A percentile compares a stretch with the other conserved stretches of the same genome.
These are phyloP conservation scores for Volvox africanus DNA, from an alignment of 139 green algal species.

Conservation along the genomic window DNA sequence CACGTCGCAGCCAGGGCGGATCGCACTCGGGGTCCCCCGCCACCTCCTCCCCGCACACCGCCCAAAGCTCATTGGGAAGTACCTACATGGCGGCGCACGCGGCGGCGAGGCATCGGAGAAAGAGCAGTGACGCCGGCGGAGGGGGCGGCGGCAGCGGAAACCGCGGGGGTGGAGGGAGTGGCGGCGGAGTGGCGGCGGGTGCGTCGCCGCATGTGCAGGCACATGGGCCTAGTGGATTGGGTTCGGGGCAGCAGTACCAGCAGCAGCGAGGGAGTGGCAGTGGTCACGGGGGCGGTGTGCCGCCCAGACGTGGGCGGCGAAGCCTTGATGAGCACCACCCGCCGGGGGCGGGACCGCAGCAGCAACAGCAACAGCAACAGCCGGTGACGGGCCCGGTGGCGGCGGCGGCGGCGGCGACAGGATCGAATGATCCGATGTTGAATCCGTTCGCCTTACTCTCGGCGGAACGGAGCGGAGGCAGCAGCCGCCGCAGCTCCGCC, in stretches of 20 bases:
- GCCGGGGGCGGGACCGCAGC: neutral
- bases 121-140: neutral
- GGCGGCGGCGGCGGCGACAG: neutral
- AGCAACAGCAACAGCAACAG: neutral
- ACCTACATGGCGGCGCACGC: constrained; percentile 25
- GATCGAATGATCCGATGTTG: neutral
- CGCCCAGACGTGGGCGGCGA: neutral
- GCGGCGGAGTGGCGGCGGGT: neutral
- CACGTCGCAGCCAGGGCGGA: neutral
- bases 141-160: neutral
- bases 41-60: neutral
- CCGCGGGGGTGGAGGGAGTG: neutral
- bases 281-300: neutral
- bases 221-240: neutral
- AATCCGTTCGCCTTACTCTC: constrained; percentile 34
- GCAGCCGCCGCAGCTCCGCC: constrained; percentile 13
- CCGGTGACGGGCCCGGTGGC: too few species aligned
- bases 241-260: neutral
- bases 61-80: neutral
- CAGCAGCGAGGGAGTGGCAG: neutral
- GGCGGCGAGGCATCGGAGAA: neutral
- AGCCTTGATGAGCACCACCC: constrained; percentile 22
- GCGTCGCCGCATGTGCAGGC: neutral
- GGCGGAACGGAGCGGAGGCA: neutral
- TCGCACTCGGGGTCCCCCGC: neutral